Base-by-base conservation (phyloP, 1,284 basidiomycete species). In the Mycosarcoma maydis region DNA sequence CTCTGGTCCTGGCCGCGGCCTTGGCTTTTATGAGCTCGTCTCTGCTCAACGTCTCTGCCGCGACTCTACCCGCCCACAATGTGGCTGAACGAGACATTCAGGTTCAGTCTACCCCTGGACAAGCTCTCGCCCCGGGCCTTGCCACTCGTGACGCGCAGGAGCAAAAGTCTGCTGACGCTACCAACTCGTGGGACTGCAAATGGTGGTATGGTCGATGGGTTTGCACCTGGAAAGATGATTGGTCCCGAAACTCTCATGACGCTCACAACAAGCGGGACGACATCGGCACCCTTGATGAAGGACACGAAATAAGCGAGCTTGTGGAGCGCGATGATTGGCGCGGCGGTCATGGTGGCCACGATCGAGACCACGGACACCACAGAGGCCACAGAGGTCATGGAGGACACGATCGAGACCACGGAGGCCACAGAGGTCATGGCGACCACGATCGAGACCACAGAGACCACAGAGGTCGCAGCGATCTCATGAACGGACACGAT, bases 1-100 rank as follows among this genome's bases (percentile, higher is more conserved):
- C 37, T 30, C 33, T 62, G 4, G 16, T 42, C 17, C 9, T 62
- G 13, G 48, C 52, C 16, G 24, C 44, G 22, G 29, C 40, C 33
- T 23, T 62, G 32, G 47, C 52, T 41, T 39, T 51, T 14, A 32
- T 55, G 30, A 36, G 41, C 52, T 4, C 38, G 4, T 26, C 38
- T 19, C 22, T 37, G 11, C 32, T 42, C 36, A 27, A 20, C n/a
- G 29, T 33, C 17, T 39, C 48, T 4, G 59, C 53, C 20, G 48
- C 27, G 11, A 11, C 22, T 37, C 47, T 56, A 27, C 56, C 48
- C 19, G 19, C 47, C 19, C 40, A 23, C 36, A 41, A 49, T 14
- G 19, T 42, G 20, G 48, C 39, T 14, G 38, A 23, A 8, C 20
- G 4, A 3, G 33, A 26, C 14, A 11, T 33, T 20, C 20, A 30